These are phyloP conservation scores for Theobroma cacao DNA, from an alignment of 345 rosid genomes.

Conservation along the genomic window DNA sequence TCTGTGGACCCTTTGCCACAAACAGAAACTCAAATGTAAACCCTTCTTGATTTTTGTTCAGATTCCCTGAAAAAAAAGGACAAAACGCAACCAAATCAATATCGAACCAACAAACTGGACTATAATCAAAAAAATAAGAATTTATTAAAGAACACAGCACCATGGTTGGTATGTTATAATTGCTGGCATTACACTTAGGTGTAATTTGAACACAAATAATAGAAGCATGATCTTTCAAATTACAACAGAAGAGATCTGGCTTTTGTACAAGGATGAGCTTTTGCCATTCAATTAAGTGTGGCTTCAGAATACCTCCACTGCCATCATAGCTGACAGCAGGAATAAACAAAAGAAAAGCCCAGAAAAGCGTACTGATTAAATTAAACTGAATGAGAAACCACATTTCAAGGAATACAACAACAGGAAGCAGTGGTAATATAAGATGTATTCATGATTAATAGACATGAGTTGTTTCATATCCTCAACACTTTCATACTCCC, in stretches of 20 bases:
- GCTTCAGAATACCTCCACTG: too few relatives aligned
- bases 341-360: neutral
- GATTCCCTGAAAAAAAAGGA: constrained; percentile 20
- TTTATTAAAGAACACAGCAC: too few relatives aligned
- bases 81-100: neutral
- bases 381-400: neutral
- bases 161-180: too few relatives aligned
- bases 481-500: neutral
- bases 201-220: too few relatives aligned
- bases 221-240: too few relatives aligned
- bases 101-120: neutral
- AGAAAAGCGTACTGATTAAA: neutral
- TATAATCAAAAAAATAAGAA: neutral
- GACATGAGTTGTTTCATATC: neutral
- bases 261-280: too few relatives aligned
- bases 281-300: too few relatives aligned
- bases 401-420: neutral
- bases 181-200: too few relatives aligned
- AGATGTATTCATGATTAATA: neutral
- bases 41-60: constrained; percentile 16
- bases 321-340: too few relatives aligned
- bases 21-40: constrained; percentile 20
- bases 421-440: neutral
- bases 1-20: constrained; percentile 4
- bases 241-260: too few relatives aligned